A percentile compares a stretch with the other conserved stretches of the same genome.
These are phyloP conservation scores for Liquidambar formosana DNA, from an alignment of 164 flowering plant genomes.

Conservation along the genomic window DNA sequence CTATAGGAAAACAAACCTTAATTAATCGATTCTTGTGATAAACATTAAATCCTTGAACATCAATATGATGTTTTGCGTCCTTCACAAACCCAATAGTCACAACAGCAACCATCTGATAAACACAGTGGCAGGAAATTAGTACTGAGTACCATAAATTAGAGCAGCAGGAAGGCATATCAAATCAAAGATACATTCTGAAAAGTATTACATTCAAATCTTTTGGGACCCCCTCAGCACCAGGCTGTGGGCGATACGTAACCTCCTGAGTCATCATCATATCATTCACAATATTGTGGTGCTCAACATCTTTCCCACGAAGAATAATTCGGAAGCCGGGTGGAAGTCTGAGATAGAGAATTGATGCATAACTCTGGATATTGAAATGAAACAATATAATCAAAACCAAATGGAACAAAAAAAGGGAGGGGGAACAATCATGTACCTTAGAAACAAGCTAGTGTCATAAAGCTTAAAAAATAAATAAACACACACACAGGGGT, in stretches of 20 bases:
- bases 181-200: not conserved
- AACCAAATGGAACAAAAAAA: not conserved
- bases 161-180: not conserved
- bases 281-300: slow-evolving; percentile 87
- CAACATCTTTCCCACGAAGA: slow-evolving; percentile 88
- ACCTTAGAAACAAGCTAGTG: not conserved
- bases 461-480: too few relatives aligned
- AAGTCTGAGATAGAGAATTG: slow-evolving; percentile 85
- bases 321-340: slow-evolving; percentile 74
- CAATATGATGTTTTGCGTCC: slow-evolving; percentile 90
- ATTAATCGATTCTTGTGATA: slow-evolving; percentile 96
- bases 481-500: too few relatives aligned
- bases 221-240: slow-evolving; percentile 48
- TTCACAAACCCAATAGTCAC: slow-evolving; percentile 94
- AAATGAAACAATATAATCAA: slow-evolving; percentile 2
- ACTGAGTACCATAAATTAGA: not conserved
- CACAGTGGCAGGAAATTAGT: slow-evolving; percentile 17
- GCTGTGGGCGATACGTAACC: slow-evolving; percentile 70
- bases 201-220: slow-evolving; percentile 60
- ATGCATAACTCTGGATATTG: slow-evolving; percentile 76
- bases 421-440: not conserved
- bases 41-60: slow-evolving; percentile 94
- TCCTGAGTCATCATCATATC: slow-evolving; percentile 81
- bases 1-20: slow-evolving; percentile 48
- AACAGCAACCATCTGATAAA: slow-evolving; percentile 62